Percentiles rank a stretch among this genome's conserved stretches.
phyloP scores from a whole-genome alignment of 768 basidiomycete genomes.

The Gymnopilus dilepis region DNA sequence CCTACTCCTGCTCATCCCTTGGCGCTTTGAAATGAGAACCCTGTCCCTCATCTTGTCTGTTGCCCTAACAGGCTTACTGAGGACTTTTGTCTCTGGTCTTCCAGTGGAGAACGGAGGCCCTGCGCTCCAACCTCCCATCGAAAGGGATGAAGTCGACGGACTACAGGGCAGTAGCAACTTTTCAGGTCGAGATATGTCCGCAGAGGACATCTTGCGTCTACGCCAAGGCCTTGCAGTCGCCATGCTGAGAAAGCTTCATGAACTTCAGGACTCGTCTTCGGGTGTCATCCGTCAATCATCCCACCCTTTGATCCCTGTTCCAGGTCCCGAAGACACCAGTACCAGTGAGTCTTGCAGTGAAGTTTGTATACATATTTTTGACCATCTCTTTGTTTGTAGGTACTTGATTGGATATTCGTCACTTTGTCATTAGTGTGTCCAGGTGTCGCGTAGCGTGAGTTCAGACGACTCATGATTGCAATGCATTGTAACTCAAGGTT shows the following conservation, averaged over 20 bases:
- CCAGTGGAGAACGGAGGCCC: background rate
- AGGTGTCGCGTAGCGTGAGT: no score
- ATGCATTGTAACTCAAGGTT: no score
- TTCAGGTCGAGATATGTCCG: background rate
- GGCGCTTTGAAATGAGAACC: background rate
- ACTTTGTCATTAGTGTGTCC: no score
- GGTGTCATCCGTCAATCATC: background rate
- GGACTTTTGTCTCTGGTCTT: background rate
- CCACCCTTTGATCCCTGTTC: background rate
- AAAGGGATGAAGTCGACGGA: no score
- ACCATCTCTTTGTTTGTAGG: no score
- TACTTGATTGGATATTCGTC: background rate
- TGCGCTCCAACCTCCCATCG: background rate
- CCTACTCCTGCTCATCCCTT: background rate
- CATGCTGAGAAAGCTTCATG: background rate
- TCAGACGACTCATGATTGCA: no score
- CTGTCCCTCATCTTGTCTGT: background rate
- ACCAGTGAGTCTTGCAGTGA: background rate
- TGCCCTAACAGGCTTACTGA: background rate
- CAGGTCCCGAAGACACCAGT: background rate
- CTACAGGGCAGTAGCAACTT: no score
- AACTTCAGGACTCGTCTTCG: background rate
- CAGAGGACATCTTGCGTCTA: background rate
- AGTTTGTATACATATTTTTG: no score
- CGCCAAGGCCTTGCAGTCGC: background rate